Base-by-base conservation (phyloP, 805 yeast species). In the Metschnikowia kunwiensis region DNA sequence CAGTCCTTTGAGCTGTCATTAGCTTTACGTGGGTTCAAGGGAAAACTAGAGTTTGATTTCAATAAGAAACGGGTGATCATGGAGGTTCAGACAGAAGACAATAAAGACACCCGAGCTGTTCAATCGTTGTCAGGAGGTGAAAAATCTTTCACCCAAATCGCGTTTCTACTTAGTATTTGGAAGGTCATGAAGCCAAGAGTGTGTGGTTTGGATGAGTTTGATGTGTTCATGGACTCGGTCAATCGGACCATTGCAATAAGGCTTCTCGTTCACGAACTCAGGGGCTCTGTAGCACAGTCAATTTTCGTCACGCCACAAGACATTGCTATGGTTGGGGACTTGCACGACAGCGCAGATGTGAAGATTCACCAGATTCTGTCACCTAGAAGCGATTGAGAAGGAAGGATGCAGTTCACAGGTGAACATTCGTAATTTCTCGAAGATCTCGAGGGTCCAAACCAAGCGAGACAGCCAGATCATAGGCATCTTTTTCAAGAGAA, bases 111-210 rank as follows among this genome's bases (percentile, higher is more conserved):
- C 21, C 70, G 96, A 47, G 77, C 81, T 24, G 86, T 86, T 3
- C 85, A 80, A 46, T 82, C 96, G 0, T 70, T 91, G 17, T 87
- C 96, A 1, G 99, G 99, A 24, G 99, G 99, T 30, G 98, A 93
- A 57, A 89, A 89, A 55, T 87, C 97, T 0, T 91, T 83, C 58
- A 80, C 96, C 0, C 98, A 94, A 57, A 80, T 91, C 44, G 85
- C 97, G 0, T 71, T 93, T 40, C 61, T 93, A 30, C 67, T 91
- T 42, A 82, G 97, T 0, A 83, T 95, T 19, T 93, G 99, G 99
- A 78, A 79, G 46, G 82, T 86, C 18, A 89, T 93, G 96, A 78
- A 82, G 43, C 82, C 95, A 0, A 77, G 85, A 38, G 75, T 93
- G 13, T 76, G 94, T 42, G 97, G 97, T 0, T 65, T 93, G 42